Conservation (phyloP, 164 flowering plant genomes). For the Magnolia kwangsiensis region DNA sequence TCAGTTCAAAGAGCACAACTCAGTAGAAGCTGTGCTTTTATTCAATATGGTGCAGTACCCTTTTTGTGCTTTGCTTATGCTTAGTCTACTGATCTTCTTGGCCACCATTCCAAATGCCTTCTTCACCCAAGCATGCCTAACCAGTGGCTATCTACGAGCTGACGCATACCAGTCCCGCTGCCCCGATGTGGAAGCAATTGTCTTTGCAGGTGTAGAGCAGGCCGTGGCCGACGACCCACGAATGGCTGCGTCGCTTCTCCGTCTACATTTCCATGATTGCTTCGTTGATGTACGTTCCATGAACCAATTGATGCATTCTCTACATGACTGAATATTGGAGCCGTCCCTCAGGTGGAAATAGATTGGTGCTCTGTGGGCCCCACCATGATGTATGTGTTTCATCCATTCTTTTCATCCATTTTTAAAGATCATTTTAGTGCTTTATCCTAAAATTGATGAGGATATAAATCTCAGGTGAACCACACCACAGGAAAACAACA, state of each 20-base stretch:
- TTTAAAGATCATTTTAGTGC: no score
- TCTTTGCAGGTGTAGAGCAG: slow-evolving; percentile 47
- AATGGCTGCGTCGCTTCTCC: slow-evolving; percentile 80
- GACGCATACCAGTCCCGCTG: slow-evolving; percentile 40
- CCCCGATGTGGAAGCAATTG: slow-evolving; percentile 61
- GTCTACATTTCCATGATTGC: slow-evolving; percentile 85
- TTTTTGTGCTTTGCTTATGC: slow-evolving; percentile 4
- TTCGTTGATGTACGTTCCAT: slow-evolving; percentile 54
- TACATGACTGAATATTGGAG: neutral
- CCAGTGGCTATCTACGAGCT: slow-evolving; percentile 16
- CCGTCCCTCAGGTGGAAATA: neutral
- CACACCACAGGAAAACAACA: no score
- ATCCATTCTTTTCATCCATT: no score
- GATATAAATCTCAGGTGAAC: no score
- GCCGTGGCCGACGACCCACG: slow-evolving; percentile 54
- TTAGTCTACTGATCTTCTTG: slow-evolving; percentile 15
- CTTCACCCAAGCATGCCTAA: slow-evolving; percentile 35
- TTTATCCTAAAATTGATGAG: no score
- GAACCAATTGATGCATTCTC: neutral
- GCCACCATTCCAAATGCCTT: slow-evolving; percentile 12
- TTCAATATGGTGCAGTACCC: neutral
- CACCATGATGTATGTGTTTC: no score
- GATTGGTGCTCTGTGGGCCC: no score
- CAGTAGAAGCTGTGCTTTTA: neutral
- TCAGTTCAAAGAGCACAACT: neutral